Percentiles rank a stretch among this genome's conserved stretches.
Evolutionary conservation across 2,329 filamentous ascomycete species (phyloP).

Genomic region (Ceratocystis colombiana): DNA sequence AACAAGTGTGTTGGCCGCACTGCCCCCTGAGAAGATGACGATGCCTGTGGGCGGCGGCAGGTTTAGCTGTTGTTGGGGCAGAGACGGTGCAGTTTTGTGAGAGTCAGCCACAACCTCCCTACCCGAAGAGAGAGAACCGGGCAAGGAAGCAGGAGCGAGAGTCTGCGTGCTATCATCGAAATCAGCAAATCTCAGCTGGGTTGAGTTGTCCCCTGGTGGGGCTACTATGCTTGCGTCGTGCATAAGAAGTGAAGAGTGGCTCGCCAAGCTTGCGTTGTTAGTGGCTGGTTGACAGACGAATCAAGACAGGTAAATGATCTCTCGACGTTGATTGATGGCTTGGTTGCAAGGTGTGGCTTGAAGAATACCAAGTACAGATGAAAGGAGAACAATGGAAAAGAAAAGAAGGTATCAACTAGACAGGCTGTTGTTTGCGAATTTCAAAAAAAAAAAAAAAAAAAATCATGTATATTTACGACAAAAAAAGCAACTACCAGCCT

Average conservation of each 20-base stretch:
- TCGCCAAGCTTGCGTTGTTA: not conserved
- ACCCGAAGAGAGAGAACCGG: not conserved
- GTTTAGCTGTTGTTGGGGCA: not conserved
- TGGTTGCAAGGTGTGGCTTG: not conserved
- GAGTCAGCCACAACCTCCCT: not conserved
- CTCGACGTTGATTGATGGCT: too few species aligned
- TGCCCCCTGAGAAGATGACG: constrained; percentile 83
- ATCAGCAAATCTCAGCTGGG: not conserved
- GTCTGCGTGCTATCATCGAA: not conserved
- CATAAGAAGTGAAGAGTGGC: not conserved
- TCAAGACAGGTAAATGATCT: not conserved
- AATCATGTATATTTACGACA: too few species aligned
- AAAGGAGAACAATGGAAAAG: not conserved
- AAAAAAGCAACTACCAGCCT: too few species aligned
- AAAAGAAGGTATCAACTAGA: not conserved
- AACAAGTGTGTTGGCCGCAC: constrained; percentile 86
- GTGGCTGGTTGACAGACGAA: not conserved
- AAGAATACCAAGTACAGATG: not conserved
- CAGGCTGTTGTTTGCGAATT: not conserved
- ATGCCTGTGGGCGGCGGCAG: constrained; percentile 42
- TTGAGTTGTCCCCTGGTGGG: not conserved
- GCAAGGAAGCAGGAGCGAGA: not conserved
- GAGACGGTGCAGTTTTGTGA: not conserved
- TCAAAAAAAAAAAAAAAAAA: not conserved
- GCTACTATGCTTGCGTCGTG: constrained; percentile 9